A percentile compares a stretch with the other conserved stretches of the same genome.
These are phyloP conservation scores for Amanita rubescens DNA, from an alignment of 768 basidiomycete species.

Conservation along the genomic window DNA sequence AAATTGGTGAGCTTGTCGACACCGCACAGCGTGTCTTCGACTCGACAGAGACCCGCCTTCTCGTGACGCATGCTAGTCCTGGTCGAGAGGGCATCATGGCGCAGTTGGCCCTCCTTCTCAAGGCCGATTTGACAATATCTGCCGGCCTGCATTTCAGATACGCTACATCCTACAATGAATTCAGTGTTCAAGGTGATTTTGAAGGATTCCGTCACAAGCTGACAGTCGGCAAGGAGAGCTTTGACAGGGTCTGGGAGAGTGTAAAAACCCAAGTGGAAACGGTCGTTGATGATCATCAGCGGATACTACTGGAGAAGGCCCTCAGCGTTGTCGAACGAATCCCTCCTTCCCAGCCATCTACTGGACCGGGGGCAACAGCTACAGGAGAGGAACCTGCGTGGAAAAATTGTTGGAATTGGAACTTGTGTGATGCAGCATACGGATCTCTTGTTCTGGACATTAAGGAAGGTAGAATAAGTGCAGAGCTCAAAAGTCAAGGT, in stretches of 20 bases:
- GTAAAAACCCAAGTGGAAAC: conserved; percentile 88
- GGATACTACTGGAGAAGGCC: conserved; percentile 82
- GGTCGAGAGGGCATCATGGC: conserved; percentile 90
- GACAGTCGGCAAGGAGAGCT: conserved; percentile 65
- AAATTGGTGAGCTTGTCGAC: conserved; percentile 97
- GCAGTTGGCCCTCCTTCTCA: conserved; percentile 84
- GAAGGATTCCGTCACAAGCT: conserved; percentile 85
- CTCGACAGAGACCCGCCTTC: conserved; percentile 85
- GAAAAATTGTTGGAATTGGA: conserved; percentile 99
- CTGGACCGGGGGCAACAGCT: conserved; percentile 39
- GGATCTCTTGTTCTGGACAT: conserved; percentile 85
- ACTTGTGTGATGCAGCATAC: conserved; percentile 91
- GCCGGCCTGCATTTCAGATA: conserved; percentile 98
- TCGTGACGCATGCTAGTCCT: conserved; percentile 87
- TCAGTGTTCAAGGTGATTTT: conserved; percentile 84
- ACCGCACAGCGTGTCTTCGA: conserved; percentile 94
- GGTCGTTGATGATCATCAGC: conserved; percentile 88
- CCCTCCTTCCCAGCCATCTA: conserved; percentile 46
- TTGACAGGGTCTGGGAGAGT: conserved; percentile 91
- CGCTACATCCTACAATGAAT: conserved; percentile 93
- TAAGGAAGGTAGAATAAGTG: conserved; percentile 86
- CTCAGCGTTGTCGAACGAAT: conserved; percentile 77
- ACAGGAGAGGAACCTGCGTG: conserved; percentile 84
- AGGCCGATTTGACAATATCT: conserved; percentile 90
- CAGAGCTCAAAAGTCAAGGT: conserved; percentile 92